phyloP scores from a whole-genome alignment of 2,329 filamentous ascomycete genomes.

The Phoma sp. region DNA sequence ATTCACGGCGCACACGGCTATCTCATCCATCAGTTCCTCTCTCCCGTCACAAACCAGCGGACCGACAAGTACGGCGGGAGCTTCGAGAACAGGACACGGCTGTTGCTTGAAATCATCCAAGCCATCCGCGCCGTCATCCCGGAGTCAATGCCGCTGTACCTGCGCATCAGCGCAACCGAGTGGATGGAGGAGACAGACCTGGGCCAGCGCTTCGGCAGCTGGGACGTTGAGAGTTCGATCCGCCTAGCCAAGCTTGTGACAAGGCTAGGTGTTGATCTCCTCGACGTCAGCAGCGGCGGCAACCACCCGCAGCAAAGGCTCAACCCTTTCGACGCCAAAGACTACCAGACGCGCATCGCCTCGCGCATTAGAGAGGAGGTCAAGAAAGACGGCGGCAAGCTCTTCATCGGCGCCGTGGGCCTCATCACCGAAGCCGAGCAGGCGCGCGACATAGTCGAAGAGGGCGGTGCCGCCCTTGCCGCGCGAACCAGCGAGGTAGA shows the following conservation, averaged over 20 bases:
- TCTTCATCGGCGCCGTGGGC: constrained; percentile 61
- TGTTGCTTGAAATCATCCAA: constrained; percentile 52
- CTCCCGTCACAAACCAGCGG: constrained; percentile 49
- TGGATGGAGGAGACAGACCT: constrained; percentile 46
- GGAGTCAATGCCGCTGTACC: constrained; percentile 43
- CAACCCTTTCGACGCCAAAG: constrained; percentile 48
- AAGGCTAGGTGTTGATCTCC: constrained; percentile 51
- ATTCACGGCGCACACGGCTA: constrained; percentile 53
- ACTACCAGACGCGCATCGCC: constrained; percentile 60
- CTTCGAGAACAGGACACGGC: constrained; percentile 48
- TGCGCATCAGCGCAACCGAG: constrained; percentile 47
- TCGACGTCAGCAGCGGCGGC: constrained; percentile 55
- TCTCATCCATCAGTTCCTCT: constrained; percentile 51
- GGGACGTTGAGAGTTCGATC: constrained; percentile 51
- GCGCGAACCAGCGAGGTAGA: constrained; percentile 30
- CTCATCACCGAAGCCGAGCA: constrained; percentile 61
- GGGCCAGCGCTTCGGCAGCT: constrained; percentile 42
- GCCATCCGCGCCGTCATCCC: constrained; percentile 45
- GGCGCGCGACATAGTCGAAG: constrained; percentile 54
- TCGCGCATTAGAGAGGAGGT: constrained; percentile 53
- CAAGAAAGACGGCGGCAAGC: constrained; percentile 42
- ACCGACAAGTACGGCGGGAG: constrained; percentile 53
- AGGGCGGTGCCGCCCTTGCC: constrained; percentile 27
- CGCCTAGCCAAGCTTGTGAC: constrained; percentile 51
- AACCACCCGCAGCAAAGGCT: constrained; percentile 54